phyloP scores from a whole-genome alignment of 2,329 filamentous ascomycete genomes.

The Waltergamsia citrina region DNA sequence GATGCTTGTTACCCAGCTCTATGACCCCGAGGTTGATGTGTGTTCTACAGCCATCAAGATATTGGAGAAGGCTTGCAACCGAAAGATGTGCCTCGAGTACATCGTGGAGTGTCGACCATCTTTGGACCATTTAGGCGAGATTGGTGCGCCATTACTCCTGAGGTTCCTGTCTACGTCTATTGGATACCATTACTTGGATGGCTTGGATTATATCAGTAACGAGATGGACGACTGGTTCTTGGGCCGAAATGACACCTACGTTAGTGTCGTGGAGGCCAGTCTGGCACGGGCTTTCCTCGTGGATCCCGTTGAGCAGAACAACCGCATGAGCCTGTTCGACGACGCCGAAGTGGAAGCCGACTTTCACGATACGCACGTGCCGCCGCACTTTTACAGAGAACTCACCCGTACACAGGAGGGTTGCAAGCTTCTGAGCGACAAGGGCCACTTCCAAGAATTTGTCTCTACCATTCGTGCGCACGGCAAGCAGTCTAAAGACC shows the following conservation, averaged over 20 bases:
- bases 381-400: conserved; percentile 97
- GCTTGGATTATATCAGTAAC: conserved; percentile 95
- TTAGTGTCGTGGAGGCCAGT: conserved; percentile 89
- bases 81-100: conserved; percentile 82
- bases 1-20: conserved; percentile 93
- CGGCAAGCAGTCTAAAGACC: conserved; percentile 74
- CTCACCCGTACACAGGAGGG: conserved; percentile 88
- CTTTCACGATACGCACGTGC: conserved; percentile 59
- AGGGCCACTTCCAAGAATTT: conserved; percentile 95
- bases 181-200: conserved; percentile 94
- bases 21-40: conserved; percentile 94
- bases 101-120: conserved; percentile 94
- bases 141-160: conserved; percentile 83
- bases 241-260: conserved; percentile 93
- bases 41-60: conserved; percentile 96
- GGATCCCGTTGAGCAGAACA: conserved; percentile 47
- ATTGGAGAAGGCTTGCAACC: conserved; percentile 92
- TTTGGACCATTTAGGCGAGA: conserved; percentile 91
- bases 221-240: conserved; percentile 99
- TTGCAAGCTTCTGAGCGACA: conserved; percentile 79
- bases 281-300: conserved; percentile 77
- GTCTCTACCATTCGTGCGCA: conserved; percentile 80
- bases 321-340: conserved; percentile 48
- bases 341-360: conserved; percentile 47
- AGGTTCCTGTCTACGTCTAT: conserved; percentile 93